A percentile compares a stretch with the other conserved stretches of the same genome.
phyloP scores from a whole-genome alignment of 345 rosid genomes.

The Orychophragmus violaceus region DNA sequence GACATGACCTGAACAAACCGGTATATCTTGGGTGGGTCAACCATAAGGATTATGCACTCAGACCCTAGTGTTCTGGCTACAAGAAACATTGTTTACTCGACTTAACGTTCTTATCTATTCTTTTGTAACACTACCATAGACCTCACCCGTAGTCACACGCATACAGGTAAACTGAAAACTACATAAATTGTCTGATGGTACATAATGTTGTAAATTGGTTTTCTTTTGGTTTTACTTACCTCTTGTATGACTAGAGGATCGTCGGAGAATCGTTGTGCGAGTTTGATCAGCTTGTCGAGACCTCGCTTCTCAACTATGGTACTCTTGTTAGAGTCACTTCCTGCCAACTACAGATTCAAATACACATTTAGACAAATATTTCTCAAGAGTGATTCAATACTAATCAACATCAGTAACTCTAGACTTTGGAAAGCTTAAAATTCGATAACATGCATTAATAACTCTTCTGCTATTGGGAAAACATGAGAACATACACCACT shows the following conservation, averaged over 20 bases:
- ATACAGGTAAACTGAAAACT: neutral
- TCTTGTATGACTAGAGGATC: slow-evolving; percentile 82
- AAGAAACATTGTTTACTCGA: neutral
- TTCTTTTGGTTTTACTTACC: slow-evolving; percentile 37
- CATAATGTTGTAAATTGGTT: neutral
- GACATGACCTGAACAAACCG: slow-evolving; percentile 58
- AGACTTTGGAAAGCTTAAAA: neutral
- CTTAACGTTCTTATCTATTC: neutral
- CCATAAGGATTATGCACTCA: neutral
- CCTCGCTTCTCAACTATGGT: slow-evolving; percentile 74
- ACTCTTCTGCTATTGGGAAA: neutral
- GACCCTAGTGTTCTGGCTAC: neutral
- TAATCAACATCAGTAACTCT: neutral
- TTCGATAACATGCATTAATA: neutral
- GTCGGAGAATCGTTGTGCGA: slow-evolving; percentile 65
- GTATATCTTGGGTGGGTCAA: neutral
- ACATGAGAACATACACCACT: neutral
- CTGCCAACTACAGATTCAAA: slow-evolving; percentile 63
- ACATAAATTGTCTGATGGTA: neutral
- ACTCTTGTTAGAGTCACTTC: slow-evolving; percentile 85
- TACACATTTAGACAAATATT: slow-evolving; percentile 15
- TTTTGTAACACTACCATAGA: neutral
- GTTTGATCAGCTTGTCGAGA: slow-evolving; percentile 56
- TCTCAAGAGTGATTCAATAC: neutral
- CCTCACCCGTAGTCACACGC: neutral